phyloP scores from a whole-genome alignment of 129 eudicot genomes.

The Centaurea solstitialis region DNA sequence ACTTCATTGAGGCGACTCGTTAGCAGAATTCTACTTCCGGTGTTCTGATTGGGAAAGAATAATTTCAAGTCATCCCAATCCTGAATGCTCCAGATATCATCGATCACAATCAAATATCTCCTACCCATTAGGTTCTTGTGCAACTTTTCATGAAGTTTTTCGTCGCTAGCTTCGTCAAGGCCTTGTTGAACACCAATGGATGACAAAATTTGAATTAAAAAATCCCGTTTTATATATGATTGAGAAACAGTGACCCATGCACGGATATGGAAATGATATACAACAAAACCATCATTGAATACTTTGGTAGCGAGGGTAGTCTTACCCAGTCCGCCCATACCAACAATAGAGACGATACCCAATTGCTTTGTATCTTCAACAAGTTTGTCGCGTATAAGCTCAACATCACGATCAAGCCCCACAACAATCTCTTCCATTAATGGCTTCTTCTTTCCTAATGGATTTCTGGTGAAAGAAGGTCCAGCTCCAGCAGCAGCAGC shows the following conservation, averaged over 20 bases:
- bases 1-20: conserved; percentile 6
- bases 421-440: too few species aligned
- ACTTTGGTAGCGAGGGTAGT: background rate
- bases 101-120: background rate
- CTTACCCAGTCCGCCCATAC: background rate
- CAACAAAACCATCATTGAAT: background rate
- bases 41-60: background rate
- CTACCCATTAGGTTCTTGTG: background rate
- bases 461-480: too few species aligned
- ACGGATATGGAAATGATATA: conserved; percentile 15
- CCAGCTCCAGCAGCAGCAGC: too few species aligned
- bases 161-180: background rate
- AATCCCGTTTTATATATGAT: background rate
- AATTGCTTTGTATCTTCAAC: background rate
- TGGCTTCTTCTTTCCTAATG: too few species aligned
- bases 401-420: too few species aligned
- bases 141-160: background rate
- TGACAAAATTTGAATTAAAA: background rate
- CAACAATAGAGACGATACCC: background rate
- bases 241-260: conserved; percentile 41
- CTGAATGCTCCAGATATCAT: conserved; percentile 33
- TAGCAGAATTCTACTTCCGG: background rate
- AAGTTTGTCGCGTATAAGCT: background rate
- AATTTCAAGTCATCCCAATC: background rate
- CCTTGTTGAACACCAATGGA: background rate